Base-by-base conservation (phyloP, 2,329 filamentous ascomycete genomes). In the Alternaria sp. region DNA sequence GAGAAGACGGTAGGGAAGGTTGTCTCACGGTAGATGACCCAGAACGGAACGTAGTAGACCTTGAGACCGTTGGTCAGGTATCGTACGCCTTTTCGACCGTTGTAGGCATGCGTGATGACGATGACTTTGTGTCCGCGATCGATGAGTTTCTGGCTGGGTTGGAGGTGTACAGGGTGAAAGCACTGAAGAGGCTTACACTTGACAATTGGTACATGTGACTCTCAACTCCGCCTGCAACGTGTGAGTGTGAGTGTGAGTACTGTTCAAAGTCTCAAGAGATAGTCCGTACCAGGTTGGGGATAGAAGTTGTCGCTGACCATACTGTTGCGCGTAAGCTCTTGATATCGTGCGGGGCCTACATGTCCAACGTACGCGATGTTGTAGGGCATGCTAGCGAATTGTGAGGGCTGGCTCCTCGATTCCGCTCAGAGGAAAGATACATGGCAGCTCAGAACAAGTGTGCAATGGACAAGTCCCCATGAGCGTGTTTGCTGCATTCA, bases 281-380 rank as follows among this genome's bases (percentile, higher is more conserved):
- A 4, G 17, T 29, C 46, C 78, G 52, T 75, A 83, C 83, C 93
- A 51, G 95, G 94, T 74, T 98, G 94, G 13, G 95, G 95, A 76
- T 96, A 99, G 88, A 99, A 99, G 85, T 96, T 97, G 83, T 99
- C 95, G 85, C 94, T 93, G 78, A 97, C 91, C 95, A 99, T 99
- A 59, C 86, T 88, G 66, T 23, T 23, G 13, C 11, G 36, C 34
- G 46, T 71, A 33, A 71, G 65, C 53, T 11, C 14, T 37, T 26
- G 14, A 24, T 31, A 42, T 26, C 40, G 29, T 31, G 44, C 9
- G 36, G 37, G 36, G 24, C 21, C 21, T 24, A 21, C 28, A 23
- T n/a, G 7, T 10, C 14, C 37, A 33, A 77, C 85, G 70, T 78
- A 88, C 86, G 88, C 87, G 74, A 90, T 90, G 70, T 89, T 89